Evolutionary conservation across 257 asterid species (phyloP).

Genomic region (Solanum virginianum): DNA sequence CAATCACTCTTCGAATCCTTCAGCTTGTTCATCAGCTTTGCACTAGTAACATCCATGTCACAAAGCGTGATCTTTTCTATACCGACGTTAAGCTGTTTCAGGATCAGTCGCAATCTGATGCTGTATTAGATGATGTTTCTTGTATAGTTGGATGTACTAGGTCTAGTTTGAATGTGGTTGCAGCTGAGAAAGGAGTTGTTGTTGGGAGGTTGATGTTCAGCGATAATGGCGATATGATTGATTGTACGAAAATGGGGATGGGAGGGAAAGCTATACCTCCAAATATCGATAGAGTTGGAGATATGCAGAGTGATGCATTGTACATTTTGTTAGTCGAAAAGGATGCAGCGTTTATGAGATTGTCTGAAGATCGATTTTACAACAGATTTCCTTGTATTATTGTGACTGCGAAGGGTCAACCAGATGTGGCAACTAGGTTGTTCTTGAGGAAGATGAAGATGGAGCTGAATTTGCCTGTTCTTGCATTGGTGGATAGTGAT

Average conservation of each 20-base stretch:
- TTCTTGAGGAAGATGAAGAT: slow-evolving; percentile 72
- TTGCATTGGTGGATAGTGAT: slow-evolving; percentile 82
- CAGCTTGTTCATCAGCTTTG: slow-evolving; percentile 78
- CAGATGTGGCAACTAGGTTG: slow-evolving; percentile 73
- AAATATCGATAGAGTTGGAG: slow-evolving; percentile 80
- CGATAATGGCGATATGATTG: slow-evolving; percentile 78
- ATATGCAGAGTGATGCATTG: slow-evolving; percentile 85
- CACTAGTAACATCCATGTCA: slow-evolving; percentile 69
- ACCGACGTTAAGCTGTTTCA: slow-evolving; percentile 87
- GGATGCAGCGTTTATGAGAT: slow-evolving; percentile 80
- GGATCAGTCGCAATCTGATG: slow-evolving; percentile 66
- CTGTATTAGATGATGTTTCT: slow-evolving; percentile 70
- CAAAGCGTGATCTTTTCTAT: slow-evolving; percentile 82
- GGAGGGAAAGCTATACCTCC: slow-evolving; percentile 96
- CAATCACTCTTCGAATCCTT: slow-evolving; percentile 60
- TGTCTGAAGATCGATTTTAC: slow-evolving; percentile 73
- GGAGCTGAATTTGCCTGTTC: slow-evolving; percentile 74
- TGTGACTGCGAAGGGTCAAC: slow-evolving; percentile 80
- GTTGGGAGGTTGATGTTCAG: slow-evolving; percentile 76
- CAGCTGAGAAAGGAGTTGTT: slow-evolving; percentile 73
- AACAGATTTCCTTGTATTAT: slow-evolving; percentile 80
- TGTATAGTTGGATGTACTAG: slow-evolving; percentile 76
- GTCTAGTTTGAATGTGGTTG: slow-evolving; percentile 77
- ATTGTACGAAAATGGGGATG: slow-evolving; percentile 88
- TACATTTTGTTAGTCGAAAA: slow-evolving; percentile 74